Evolutionary conservation across 495 filamentous ascomycete species (phyloP).

Genomic region (Neurospora sp.): DNA sequence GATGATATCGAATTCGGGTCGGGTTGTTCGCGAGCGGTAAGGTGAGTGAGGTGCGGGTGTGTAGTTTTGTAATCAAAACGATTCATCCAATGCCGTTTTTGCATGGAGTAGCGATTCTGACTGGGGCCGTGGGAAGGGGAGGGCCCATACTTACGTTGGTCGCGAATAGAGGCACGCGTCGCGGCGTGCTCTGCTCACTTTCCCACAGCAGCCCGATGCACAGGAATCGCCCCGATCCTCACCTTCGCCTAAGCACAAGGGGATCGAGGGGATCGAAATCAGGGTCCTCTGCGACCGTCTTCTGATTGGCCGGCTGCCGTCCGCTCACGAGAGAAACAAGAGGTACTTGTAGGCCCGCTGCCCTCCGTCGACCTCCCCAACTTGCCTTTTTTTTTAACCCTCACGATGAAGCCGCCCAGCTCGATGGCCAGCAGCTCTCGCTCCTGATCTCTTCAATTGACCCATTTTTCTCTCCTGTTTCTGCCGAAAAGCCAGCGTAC

Average conservation of each 20-base stretch:
- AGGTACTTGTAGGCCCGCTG: neutral
- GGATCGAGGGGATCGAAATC: slow-evolving; percentile 16
- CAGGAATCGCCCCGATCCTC: slow-evolving; percentile 16
- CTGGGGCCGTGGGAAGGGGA: neutral
- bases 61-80: neutral
- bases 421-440: neutral
- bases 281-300: slow-evolving; percentile 10
- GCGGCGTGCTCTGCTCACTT: neutral
- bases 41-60: neutral
- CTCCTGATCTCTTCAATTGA: slow-evolving; percentile 1
- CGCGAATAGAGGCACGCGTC: neutral
- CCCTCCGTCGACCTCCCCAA: neutral
- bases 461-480: neutral
- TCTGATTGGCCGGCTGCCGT: slow-evolving; percentile 1
- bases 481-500: neutral
- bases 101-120: neutral
- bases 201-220: slow-evolving; percentile 15
- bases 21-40: neutral
- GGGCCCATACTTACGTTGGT: neutral
- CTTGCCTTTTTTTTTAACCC: neutral
- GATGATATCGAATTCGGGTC: slow-evolving; percentile 6
- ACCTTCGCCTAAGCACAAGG: neutral
- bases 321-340: neutral
- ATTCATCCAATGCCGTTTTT: neutral
- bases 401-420: neutral